Conservation (phyloP, 108 stramenopile genomes). For the Cyclostephanos tholiformis region DNA sequence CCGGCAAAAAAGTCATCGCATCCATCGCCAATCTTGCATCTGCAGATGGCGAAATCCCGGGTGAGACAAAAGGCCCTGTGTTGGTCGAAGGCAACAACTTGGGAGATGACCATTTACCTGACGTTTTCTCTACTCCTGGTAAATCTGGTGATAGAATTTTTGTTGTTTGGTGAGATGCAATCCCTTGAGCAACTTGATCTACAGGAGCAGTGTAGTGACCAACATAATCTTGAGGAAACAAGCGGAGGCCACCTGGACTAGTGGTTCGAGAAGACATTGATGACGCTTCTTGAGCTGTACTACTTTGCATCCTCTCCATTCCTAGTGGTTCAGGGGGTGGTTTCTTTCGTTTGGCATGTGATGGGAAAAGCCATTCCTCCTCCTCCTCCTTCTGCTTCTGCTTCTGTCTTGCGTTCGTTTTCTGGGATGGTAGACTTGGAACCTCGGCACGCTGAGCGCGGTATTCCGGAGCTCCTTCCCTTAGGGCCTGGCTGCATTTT, state of each 20-base stretch:
- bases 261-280: background rate
- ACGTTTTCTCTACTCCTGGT: background rate
- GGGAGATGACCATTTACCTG: slow-evolving; percentile 3
- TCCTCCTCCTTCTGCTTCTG: background rate
- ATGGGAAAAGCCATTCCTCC: background rate
- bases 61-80: slow-evolving; percentile 2
- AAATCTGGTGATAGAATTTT: background rate
- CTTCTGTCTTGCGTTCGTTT: background rate
- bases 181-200: slow-evolving; percentile 32
- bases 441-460: slow-evolving; percentile 2
- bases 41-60: background rate
- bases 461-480: slow-evolving; percentile 56
- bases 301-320: background rate
- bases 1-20: background rate
- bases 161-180: slow-evolving; percentile 28
- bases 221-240: slow-evolving; percentile 28
- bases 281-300: background rate
- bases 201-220: slow-evolving; percentile 30
- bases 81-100: background rate
- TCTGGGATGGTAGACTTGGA: background rate
- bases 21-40: background rate
- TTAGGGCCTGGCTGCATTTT: slow-evolving; percentile 81
- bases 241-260: background rate
- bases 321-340: background rate
- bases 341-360: slow-evolving; percentile 1